Evolutionary conservation across 306 rosid species (phyloP).

Genomic region (Alnus glutinosa): DNA sequence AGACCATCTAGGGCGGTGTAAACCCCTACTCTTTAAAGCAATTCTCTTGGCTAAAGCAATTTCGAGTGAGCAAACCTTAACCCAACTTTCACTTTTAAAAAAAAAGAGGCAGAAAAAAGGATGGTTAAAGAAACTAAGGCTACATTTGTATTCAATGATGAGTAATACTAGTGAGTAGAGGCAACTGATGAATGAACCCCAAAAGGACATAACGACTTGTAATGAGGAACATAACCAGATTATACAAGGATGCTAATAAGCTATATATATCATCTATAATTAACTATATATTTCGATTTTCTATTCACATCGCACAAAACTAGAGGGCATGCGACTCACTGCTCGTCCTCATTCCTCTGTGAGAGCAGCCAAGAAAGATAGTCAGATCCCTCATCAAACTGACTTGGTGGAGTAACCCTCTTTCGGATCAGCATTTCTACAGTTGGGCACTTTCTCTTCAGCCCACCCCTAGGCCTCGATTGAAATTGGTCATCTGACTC

Average conservation of each 20-base stretch:
- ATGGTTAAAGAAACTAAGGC: neutral
- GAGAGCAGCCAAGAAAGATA: slow-evolving; percentile 31
- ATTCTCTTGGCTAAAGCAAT: no score
- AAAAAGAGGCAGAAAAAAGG: neutral
- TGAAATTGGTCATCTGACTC: slow-evolving; percentile 68
- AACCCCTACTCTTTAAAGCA: no score
- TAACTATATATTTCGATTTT: neutral
- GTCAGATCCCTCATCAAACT: slow-evolving; percentile 30
- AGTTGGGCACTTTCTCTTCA: slow-evolving; percentile 63
- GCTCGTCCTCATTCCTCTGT: slow-evolving; percentile 22
- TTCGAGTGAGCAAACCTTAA: no score
- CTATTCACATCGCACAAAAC: neutral
- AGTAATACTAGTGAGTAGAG: neutral
- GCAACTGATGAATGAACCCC: neutral
- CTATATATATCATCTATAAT: neutral
- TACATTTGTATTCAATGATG: neutral
- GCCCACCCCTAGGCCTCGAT: slow-evolving; percentile 80
- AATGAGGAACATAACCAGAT: neutral
- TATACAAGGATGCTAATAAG: neutral
- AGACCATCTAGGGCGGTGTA: no score
- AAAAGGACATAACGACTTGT: neutral
- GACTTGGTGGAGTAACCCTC: slow-evolving; percentile 67
- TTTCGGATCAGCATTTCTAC: slow-evolving; percentile 74
- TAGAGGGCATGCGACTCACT: neutral
- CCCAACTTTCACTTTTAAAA: no score